Evolutionary conservation across 176 grass and related monocot genomes (phyloP).

Genomic region (Oryza glumipatula): DNA sequence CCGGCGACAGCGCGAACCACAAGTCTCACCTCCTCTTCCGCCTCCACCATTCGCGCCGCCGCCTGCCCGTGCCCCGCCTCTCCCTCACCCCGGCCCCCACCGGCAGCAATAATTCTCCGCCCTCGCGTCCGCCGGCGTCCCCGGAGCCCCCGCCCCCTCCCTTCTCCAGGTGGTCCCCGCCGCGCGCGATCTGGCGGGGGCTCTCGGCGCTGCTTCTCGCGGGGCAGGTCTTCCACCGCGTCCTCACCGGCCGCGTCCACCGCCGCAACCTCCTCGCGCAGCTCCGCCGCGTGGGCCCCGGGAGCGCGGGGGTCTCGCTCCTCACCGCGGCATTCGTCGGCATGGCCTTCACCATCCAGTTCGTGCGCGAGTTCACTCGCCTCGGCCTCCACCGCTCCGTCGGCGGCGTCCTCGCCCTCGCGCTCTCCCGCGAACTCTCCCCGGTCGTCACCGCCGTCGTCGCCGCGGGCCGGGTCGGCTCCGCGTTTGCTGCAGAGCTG

Average conservation of each 20-base stretch:
- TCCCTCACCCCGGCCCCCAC: constrained; percentile 43
- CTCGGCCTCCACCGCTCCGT: constrained; percentile 97
- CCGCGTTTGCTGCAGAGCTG: constrained; percentile 96
- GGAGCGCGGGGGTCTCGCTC: constrained; percentile 82
- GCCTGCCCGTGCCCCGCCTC: constrained; percentile 36
- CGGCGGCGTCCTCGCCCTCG: constrained; percentile 92
- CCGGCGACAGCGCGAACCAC: neutral
- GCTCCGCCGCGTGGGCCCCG: constrained; percentile 79
- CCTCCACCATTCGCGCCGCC: constrained; percentile 28
- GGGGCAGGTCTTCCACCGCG: constrained; percentile 82
- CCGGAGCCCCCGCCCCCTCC: constrained; percentile 10
- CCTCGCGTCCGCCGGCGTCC: constrained; percentile 18
- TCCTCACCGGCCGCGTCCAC: constrained; percentile 74
- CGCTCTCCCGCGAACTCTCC: constrained; percentile 82
- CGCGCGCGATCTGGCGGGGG: constrained; percentile 79
- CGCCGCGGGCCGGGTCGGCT: constrained; percentile 76
- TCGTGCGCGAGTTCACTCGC: constrained; percentile 98
- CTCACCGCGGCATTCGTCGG: constrained; percentile 94
- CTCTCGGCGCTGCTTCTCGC: constrained; percentile 84
- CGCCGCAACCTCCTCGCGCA: constrained; percentile 88
- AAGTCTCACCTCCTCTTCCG: constrained; percentile 32
- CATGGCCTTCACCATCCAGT: constrained; percentile 99
- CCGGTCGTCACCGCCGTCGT: constrained; percentile 94
- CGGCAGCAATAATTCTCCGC: constrained; percentile 53
- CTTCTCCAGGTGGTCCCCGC: constrained; percentile 66